Base-by-base conservation (phyloP, 495 filamentous ascomycete genomes). In the Durotheca rogersii region DNA sequence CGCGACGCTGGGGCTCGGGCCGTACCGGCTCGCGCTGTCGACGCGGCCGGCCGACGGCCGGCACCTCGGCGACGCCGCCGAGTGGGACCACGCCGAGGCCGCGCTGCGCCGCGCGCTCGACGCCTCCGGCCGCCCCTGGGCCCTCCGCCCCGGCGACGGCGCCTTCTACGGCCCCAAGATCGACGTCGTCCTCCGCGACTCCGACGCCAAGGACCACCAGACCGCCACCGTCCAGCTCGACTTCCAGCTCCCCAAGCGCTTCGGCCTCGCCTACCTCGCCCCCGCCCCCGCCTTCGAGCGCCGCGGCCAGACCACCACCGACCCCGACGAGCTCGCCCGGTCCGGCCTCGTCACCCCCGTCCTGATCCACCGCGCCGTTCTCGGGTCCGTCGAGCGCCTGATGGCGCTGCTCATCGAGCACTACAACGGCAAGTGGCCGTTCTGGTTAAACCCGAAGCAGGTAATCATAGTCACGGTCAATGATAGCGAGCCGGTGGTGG, bases 121-220 rank as follows among this genome's bases (percentile, higher is more conserved):
- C 41, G 74, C 69, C 7, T 87, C 79, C 17, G 82, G 82, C 2
- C 76, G 79, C 36, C 61, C 75, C 17, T 95, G 88, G 87, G 75
- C 75, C 0, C 25, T 90, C 41, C 90, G 87, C 53, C 77, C 83
- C 52, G 89, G 89, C 5, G 91, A 95, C 50, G 91, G 91, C 19
- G 91, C 91, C 4, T 96, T 96, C 61, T 96, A 95, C 66, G 91
- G 91, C 0, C 91, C 91, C 7, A 96, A 96, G 70, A 95, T 96
- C 53, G 91, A 96, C 59, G 86, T 95, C 33, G 85, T 94, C 35
- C 69, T 95, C 7, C 82, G 78, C 52, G 91, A 94, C 53, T 81
- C 84, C 12, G 81, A 90, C 53, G 89, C 89, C 3, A 95, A 94
- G 63, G 86, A 88, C 50, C 90, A 95, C 61, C 91, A 96, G 54